phyloP scores from a whole-genome alignment of 2,329 filamentous ascomycete species.

The Ceratocystis variospora region DNA sequence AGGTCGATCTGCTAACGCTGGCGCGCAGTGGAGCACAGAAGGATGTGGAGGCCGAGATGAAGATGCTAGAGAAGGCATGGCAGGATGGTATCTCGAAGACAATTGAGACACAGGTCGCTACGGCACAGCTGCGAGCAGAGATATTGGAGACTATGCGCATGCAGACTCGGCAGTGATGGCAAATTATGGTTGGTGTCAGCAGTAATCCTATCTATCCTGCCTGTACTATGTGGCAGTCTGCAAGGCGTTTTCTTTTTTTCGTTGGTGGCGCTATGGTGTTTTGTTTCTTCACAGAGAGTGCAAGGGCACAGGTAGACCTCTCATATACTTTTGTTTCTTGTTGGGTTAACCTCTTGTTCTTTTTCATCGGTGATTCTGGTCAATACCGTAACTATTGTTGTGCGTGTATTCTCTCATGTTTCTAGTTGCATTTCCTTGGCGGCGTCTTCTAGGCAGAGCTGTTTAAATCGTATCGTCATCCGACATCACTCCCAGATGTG shows the following conservation, averaged over 20 bases:
- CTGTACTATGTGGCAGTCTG: background rate
- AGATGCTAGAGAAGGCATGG: constrained; percentile 64
- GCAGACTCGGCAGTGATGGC: constrained; percentile 8
- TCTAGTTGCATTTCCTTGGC: too few species aligned
- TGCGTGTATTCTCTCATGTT: too few species aligned
- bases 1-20: constrained; percentile 61
- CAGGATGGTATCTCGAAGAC: constrained; percentile 61
- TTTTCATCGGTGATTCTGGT: too few species aligned
- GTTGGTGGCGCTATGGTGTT: background rate
- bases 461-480: too few species aligned
- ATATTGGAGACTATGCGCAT: constrained; percentile 48
- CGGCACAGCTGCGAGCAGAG: constrained; percentile 54
- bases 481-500: too few species aligned
- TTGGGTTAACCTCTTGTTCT: too few species aligned
- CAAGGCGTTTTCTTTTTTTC: background rate
- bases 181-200: background rate
- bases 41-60: constrained; percentile 57
- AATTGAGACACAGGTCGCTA: constrained; percentile 75
- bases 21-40: constrained; percentile 57
- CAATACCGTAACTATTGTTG: too few species aligned
- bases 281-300: background rate
- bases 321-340: background rate
- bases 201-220: background rate
- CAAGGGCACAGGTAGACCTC: background rate
- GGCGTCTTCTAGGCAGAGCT: too few species aligned